Conservation (phyloP, 768 basidiomycete species). For the Lactifluus piperatus region DNA sequence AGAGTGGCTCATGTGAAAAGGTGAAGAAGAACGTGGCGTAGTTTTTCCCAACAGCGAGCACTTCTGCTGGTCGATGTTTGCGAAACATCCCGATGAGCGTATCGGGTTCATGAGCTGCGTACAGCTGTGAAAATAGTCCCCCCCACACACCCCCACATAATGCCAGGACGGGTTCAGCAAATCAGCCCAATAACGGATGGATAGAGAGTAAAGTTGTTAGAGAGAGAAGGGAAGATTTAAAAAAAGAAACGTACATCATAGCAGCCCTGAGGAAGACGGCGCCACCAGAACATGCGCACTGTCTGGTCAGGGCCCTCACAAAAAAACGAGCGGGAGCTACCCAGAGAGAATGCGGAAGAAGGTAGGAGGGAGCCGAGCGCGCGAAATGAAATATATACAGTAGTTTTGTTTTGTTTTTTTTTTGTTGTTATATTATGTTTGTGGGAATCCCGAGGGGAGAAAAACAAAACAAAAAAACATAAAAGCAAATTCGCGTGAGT, state of each 20-base stretch:
- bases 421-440: background rate
- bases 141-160: background rate
- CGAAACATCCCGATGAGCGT: slow-evolving; percentile 51
- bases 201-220: background rate
- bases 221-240: background rate
- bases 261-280: background rate
- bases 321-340: slow-evolving; percentile 9
- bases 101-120: background rate
- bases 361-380: background rate
- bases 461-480: background rate
- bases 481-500: background rate
- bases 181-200: too few species aligned
- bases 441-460: background rate
- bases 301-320: slow-evolving; percentile 4
- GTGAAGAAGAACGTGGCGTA: slow-evolving; percentile 56
- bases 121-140: background rate
- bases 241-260: slow-evolving; percentile 3
- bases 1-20: slow-evolving; percentile 50
- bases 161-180: too few species aligned
- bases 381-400: background rate
- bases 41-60: slow-evolving; percentile 53
- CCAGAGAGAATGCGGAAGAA: background rate
- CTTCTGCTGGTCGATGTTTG: slow-evolving; percentile 33
- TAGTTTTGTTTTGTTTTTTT: too few species aligned
- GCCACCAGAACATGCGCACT: slow-evolving; percentile 12